These are phyloP conservation scores for Globisporangium parvum DNA, from an alignment of 352 stramenopile species.

Conservation along the genomic window DNA sequence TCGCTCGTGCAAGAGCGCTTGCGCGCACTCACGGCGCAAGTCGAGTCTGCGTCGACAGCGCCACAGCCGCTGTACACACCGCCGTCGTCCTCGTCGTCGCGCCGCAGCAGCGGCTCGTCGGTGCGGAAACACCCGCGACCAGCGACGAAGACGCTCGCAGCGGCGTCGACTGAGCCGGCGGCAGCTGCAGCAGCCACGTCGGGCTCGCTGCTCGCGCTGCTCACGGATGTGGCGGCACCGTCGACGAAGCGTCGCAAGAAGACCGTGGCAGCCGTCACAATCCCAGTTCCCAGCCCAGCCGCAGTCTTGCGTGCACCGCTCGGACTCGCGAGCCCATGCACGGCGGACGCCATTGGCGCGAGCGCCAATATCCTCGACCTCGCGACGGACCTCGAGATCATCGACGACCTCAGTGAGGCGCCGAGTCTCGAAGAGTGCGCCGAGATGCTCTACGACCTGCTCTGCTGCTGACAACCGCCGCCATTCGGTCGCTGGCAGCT, in stretches of 20 bases:
- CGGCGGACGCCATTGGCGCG: not conserved
- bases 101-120: not conserved
- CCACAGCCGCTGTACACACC: constrained; percentile 10
- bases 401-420: constrained; percentile 36
- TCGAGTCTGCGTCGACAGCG: constrained; percentile 7
- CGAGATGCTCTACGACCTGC: constrained; percentile 58
- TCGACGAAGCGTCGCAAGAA: not conserved
- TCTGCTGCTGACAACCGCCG: constrained; percentile 29
- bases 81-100: not conserved
- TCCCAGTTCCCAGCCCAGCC: too few species aligned
- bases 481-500: too few species aligned
- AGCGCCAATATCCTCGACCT: constrained; percentile 1
- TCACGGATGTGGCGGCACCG: constrained; percentile 1
- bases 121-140: constrained; percentile 1
- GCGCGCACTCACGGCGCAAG: constrained; percentile 24
- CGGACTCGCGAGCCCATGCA: not conserved
- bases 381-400: constrained; percentile 9
- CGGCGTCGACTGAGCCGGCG: not conserved
- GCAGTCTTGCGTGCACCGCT: not conserved
- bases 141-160: not conserved
- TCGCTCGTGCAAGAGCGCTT: constrained; percentile 56
- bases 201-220: constrained; percentile 8
- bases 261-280: not conserved
- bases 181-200: not conserved
- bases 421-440: constrained; percentile 62